A percentile compares a stretch with the other conserved stretches of the same genome.
These are phyloP conservation scores for Cyclocybe aegerita DNA, from an alignment of 768 basidiomycete species.

Conservation along the genomic window DNA sequence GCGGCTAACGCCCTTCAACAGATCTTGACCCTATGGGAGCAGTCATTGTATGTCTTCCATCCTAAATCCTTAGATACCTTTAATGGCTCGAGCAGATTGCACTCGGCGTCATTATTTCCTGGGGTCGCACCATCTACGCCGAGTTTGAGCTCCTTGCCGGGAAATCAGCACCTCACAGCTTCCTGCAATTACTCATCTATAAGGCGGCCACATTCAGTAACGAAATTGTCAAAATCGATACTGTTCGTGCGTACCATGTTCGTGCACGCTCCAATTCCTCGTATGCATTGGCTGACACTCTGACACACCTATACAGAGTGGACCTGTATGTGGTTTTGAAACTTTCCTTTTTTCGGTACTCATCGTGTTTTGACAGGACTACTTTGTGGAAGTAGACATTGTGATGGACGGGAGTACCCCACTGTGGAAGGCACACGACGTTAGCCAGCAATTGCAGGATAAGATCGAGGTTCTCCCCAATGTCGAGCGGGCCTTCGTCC, in stretches of 20 bases:
- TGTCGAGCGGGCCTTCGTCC: slow-evolving; percentile 92
- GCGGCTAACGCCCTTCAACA: slow-evolving; percentile 21
- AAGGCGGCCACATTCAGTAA: slow-evolving; percentile 89
- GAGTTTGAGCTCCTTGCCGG: slow-evolving; percentile 90
- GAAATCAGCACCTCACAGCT: slow-evolving; percentile 88
- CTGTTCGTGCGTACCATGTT: slow-evolving; percentile 90
- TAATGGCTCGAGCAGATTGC: slow-evolving; percentile 53
- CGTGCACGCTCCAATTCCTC: slow-evolving; percentile 24
- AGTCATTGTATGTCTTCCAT: slow-evolving; percentile 54
- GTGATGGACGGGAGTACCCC: slow-evolving; percentile 90
- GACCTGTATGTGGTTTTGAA: slow-evolving; percentile 48
- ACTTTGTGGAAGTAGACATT: slow-evolving; percentile 94
- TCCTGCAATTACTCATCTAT: slow-evolving; percentile 89
- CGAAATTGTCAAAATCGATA: slow-evolving; percentile 86
- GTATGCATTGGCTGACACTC: slow-evolving; percentile 6
- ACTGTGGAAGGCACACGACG: slow-evolving; percentile 84
- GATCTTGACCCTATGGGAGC: slow-evolving; percentile 80
- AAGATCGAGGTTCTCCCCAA: slow-evolving; percentile 87
- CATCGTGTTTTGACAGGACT: slow-evolving; percentile 48
- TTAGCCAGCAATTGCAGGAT: slow-evolving; percentile 83
- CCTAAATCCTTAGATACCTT: neutral
- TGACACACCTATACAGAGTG: slow-evolving; percentile 47
- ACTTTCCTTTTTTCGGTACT: neutral
- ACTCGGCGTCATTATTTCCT: slow-evolving; percentile 74
- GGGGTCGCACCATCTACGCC: slow-evolving; percentile 71